Evolutionary conservation across 2,329 filamentous ascomycete species (phyloP).

Genomic region (Myriosclerotinia curreyana): DNA sequence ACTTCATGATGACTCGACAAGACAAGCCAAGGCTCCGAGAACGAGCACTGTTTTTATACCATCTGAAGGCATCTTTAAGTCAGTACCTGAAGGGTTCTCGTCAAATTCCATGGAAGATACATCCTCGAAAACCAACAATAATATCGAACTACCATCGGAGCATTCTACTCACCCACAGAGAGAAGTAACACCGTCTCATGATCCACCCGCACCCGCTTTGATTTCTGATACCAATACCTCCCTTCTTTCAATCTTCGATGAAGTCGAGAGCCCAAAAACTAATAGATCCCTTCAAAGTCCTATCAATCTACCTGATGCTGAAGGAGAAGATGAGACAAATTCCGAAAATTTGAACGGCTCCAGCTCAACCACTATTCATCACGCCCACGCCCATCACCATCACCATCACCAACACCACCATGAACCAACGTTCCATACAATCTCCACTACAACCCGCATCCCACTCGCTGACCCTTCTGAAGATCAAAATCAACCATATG

Average conservation of each 20-base stretch:
- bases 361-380: conserved; percentile 37
- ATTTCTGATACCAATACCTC: conserved; percentile 54
- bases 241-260: conserved; percentile 59
- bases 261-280: conserved; percentile 42
- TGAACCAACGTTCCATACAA: conserved; percentile 35
- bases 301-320: conserved; percentile 18
- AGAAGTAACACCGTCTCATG: conserved; percentile 54
- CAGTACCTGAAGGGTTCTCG: conserved; percentile 42
- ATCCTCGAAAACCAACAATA: conserved; percentile 15
- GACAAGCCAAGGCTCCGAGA: conserved; percentile 3
- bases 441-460: conserved; percentile 39
- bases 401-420: conserved; percentile 33
- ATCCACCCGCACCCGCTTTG: conserved; percentile 58
- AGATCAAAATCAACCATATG: conserved; percentile 8
- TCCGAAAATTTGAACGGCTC: conserved; percentile 23
- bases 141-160: conserved; percentile 12
- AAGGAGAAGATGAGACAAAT: conserved; percentile 23
- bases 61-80: conserved; percentile 61
- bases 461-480: conserved; percentile 35
- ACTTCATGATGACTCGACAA: conserved; percentile 12
- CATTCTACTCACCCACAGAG: conserved; percentile 8
- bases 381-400: conserved; percentile 20
- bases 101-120: conserved; percentile 33
- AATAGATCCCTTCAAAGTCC: conserved; percentile 29
- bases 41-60: conserved; percentile 51